Percentiles rank a stretch among this genome's conserved stretches.
Evolutionary conservation across 1,284 basidiomycete genomes (phyloP).

Genomic region (Cystobasidium slooffiae): DNA sequence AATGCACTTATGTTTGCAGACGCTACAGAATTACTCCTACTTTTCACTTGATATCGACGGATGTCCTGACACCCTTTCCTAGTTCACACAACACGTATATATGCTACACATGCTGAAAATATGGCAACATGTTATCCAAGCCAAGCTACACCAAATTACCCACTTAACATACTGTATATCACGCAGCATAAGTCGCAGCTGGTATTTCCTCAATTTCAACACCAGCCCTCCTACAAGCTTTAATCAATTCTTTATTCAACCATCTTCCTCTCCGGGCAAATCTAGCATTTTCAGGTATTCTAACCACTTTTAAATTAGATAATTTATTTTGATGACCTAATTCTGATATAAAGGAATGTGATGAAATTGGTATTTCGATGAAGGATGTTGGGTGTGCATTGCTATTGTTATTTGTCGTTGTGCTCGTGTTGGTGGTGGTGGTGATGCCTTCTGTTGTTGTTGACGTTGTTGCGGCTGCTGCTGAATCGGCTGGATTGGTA

Average conservation of each 20-base stretch:
- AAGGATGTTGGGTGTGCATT: conserved; percentile 6
- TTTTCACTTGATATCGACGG: no score
- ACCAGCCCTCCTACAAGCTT: conserved; percentile 22
- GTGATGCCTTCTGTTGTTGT: not conserved
- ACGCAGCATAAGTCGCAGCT: not conserved
- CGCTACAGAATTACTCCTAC: no score
- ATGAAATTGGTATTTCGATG: conserved; percentile 33
- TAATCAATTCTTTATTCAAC: conserved; percentile 31
- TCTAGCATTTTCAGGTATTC: conserved; percentile 37
- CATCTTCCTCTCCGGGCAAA: conserved; percentile 31
- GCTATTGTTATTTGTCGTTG: not conserved
- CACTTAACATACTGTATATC: not conserved
- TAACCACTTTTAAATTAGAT: conserved; percentile 30
- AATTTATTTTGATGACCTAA: conserved; percentile 19
- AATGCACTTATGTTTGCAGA: no score
- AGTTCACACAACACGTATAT: no score
- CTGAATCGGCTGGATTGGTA: no score
- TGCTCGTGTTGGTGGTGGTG: not conserved
- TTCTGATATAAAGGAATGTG: conserved; percentile 28
- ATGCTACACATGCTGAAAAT: no score
- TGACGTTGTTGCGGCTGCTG: not conserved
- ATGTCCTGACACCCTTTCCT: no score
- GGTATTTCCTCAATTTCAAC: conserved; percentile 13
- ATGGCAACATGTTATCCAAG: no score
- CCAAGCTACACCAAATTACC: not conserved